A percentile compares a stretch with the other conserved stretches of the same genome.
phyloP scores from a whole-genome alignment of 257 asterid species.

The Buddleja alternifolia region DNA sequence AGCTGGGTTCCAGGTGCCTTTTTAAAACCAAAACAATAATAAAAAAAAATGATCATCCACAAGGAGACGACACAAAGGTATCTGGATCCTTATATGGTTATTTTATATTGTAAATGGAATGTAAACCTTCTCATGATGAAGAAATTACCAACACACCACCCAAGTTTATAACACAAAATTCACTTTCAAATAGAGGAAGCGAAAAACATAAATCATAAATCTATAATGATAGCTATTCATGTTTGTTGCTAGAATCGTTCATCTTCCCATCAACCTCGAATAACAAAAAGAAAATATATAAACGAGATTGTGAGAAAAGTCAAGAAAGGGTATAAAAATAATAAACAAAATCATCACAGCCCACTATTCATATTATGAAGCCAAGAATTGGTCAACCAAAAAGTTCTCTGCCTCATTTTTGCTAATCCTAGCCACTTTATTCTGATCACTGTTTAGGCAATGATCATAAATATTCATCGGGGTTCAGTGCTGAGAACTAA shows the following conservation, averaged over 20 bases:
- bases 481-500: background rate
- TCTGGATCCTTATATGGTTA: background rate
- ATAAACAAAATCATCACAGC: background rate
- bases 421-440: background rate
- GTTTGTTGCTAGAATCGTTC: conserved; percentile 9
- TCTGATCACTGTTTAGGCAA: background rate
- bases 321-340: background rate
- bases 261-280: background rate
- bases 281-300: background rate
- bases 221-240: background rate
- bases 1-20: background rate
- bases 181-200: conserved; percentile 10
- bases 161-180: conserved; percentile 8
- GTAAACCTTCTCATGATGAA: background rate
- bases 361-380: background rate
- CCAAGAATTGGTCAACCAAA: background rate
- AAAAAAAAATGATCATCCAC: background rate
- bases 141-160: background rate
- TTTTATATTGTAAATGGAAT: background rate
- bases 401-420: background rate
- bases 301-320: background rate
- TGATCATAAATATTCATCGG: background rate
- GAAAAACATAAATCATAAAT: background rate
- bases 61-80: background rate
- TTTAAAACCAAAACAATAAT: background rate